Evolutionary conservation across 2,329 filamentous ascomycete genomes (phyloP).

Genomic region (Fusarium verrucosum): DNA sequence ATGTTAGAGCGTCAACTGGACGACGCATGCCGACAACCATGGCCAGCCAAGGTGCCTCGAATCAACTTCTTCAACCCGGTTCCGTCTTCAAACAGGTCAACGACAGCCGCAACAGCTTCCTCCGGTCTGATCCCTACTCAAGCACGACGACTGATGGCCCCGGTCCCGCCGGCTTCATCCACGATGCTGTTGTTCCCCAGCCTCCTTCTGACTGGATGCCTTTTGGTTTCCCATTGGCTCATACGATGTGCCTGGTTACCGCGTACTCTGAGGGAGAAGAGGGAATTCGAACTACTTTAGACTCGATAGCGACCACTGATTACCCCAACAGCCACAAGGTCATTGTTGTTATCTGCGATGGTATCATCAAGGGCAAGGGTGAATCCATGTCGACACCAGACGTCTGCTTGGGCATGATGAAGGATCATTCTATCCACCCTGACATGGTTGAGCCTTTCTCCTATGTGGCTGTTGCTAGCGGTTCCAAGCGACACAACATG

Average conservation of each 20-base stretch:
- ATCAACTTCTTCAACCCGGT: constrained; percentile 74
- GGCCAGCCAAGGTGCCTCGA: constrained; percentile 84
- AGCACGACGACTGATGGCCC: constrained; percentile 71
- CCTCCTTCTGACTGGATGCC: constrained; percentile 97
- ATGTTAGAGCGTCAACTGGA: constrained; percentile 59
- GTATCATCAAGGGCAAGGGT: constrained; percentile 95
- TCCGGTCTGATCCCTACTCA: constrained; percentile 66
- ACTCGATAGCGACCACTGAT: constrained; percentile 96
- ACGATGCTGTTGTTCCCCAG: constrained; percentile 94
- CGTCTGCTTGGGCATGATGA: constrained; percentile 92
- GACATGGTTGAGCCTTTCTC: constrained; percentile 91
- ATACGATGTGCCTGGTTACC: constrained; percentile 93
- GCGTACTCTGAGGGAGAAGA: constrained; percentile 96
- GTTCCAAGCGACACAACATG: constrained; percentile 99
- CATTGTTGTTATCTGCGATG: constrained; percentile 95
- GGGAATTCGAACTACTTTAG: constrained; percentile 90
- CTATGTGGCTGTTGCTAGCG: constrained; percentile 95
- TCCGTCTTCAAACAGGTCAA: constrained; percentile 76
- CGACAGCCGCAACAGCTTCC: constrained; percentile 71
- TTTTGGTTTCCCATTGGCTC: constrained; percentile 92
- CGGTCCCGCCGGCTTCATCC: constrained; percentile 93
- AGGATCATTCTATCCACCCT: constrained; percentile 80
- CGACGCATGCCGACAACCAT: constrained; percentile 83
- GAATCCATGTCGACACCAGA: constrained; percentile 89
- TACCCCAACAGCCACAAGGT: constrained; percentile 99